Conservation (phyloP, 768 basidiomycete species). For the Pholiota conissans region DNA sequence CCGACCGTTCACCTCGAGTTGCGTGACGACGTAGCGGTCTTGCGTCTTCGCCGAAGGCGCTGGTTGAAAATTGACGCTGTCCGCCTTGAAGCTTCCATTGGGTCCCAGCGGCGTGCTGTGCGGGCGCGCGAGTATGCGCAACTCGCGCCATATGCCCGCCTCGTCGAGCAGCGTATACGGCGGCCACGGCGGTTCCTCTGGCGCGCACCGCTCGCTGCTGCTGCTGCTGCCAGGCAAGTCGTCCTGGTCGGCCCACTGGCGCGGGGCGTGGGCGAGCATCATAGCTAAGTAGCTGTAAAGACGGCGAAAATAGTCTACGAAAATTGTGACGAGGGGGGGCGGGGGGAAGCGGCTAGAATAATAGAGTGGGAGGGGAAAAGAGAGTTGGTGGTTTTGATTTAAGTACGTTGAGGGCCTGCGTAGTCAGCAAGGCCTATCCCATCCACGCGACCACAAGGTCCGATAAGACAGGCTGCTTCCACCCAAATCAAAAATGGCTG, state of each 20-base stretch:
- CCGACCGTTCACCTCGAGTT: slow-evolving; percentile 53
- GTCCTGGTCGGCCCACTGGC: slow-evolving; percentile 49
- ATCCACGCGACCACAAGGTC: slow-evolving; percentile 25
- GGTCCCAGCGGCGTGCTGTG: slow-evolving; percentile 40
- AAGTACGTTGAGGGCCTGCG: slow-evolving; percentile 14
- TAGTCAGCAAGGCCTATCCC: slow-evolving; percentile 14
- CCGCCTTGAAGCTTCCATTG: slow-evolving; percentile 38
- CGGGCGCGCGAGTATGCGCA: slow-evolving; percentile 51
- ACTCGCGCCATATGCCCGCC: slow-evolving; percentile 52
- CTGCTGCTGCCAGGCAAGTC: slow-evolving; percentile 55
- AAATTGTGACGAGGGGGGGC: slow-evolving; percentile 12
- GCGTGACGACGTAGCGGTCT: slow-evolving; percentile 62
- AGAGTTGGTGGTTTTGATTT: slow-evolving; percentile 12
- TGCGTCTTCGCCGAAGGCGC: slow-evolving; percentile 54
- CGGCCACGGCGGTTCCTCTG: slow-evolving; percentile 69
- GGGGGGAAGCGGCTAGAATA: not conserved
- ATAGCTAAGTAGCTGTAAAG: slow-evolving; percentile 29
- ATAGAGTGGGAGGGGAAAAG: slow-evolving; percentile 3
- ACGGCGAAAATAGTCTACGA: slow-evolving; percentile 10
- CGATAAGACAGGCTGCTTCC: slow-evolving; percentile 21
- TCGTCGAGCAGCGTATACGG: slow-evolving; percentile 53
- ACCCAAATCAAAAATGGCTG: not conserved
- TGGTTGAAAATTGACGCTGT: slow-evolving; percentile 70
- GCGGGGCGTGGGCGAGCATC: slow-evolving; percentile 35
- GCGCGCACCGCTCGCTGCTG: slow-evolving; percentile 53